These are phyloP conservation scores for Amphichorda felina DNA, from an alignment of 2,329 filamentous ascomycete genomes.

Conservation along the genomic window DNA sequence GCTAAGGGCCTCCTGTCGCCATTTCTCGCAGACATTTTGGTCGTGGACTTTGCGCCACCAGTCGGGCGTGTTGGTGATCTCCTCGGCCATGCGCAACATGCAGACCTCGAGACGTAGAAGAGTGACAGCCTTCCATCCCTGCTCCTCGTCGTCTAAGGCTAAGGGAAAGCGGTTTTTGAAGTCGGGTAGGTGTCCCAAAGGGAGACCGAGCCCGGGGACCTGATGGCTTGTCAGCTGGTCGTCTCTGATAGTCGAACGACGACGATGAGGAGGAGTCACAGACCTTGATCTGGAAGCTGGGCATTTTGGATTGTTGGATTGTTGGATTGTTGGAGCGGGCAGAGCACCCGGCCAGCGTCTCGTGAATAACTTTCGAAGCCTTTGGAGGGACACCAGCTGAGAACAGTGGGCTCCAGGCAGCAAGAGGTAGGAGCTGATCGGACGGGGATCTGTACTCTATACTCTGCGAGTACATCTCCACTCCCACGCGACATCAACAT, in stretches of 20 bases:
- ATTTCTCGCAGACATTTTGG: constrained; percentile 12
- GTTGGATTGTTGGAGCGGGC: no score
- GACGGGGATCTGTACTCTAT: no score
- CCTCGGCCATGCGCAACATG: constrained; percentile 19
- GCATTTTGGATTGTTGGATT: no score
- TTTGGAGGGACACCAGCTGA: no score
- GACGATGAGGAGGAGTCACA: no score
- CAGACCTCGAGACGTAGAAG: constrained; percentile 11
- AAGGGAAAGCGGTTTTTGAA: not conserved
- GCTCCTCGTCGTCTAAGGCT: not conserved
- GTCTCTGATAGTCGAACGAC: no score
- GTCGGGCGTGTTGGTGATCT: constrained; percentile 20
- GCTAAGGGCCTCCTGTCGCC: constrained; percentile 15
- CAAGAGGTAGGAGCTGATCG: no score
- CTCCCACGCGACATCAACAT: constrained; percentile 10
- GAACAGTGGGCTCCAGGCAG: no score
- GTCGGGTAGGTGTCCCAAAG: not conserved
- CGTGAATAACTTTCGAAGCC: no score
- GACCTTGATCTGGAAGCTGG: no score
- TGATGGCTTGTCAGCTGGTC: no score
- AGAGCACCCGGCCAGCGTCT: no score
- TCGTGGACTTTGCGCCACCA: constrained; percentile 20
- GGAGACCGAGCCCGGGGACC: not conserved
- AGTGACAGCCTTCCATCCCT: not conserved
- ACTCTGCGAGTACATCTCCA: not conserved